These are phyloP conservation scores for Hypomyces rosellus DNA, from an alignment of 2,329 filamentous ascomycete genomes.

Conservation along the genomic window DNA sequence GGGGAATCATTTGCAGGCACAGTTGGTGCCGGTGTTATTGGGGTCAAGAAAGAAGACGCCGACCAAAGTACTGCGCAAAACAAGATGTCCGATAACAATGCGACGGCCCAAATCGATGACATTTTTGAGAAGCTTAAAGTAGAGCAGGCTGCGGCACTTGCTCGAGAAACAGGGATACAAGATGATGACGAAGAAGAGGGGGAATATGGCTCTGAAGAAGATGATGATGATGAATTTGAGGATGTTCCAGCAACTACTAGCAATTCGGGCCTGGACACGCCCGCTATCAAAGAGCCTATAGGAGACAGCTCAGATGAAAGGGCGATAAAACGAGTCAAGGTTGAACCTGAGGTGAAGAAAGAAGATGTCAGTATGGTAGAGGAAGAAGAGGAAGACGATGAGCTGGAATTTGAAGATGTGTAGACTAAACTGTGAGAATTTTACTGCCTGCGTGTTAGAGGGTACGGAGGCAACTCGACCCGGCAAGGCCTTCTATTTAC, in stretches of 20 bases:
- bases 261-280: conserved; percentile 26
- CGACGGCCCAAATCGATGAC: conserved; percentile 55
- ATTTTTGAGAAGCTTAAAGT: conserved; percentile 62
- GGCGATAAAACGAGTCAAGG: conserved; percentile 54
- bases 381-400: conserved; percentile 45
- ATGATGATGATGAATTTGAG: conserved; percentile 44
- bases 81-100: conserved; percentile 40
- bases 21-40: conserved; percentile 14
- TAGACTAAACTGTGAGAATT: conserved; percentile 13
- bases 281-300: conserved; percentile 31
- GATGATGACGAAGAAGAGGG: conserved; percentile 27
- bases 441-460: too few relatives aligned
- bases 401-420: conserved; percentile 56
- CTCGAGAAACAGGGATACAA: conserved; percentile 23
- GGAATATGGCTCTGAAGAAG: conserved; percentile 29
- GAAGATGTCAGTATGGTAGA: conserved; percentile 37
- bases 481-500: too few relatives aligned
- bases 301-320: conserved; percentile 34
- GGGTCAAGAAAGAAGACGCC: conserved; percentile 36
- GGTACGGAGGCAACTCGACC: too few relatives aligned
- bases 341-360: conserved; percentile 46
- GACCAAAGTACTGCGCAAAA: conserved; percentile 38
- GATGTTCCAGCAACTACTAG: conserved; percentile 38
- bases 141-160: conserved; percentile 46
- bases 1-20: conserved; percentile 50